Evolutionary conservation across 257 asterid genomes (phyloP), one percentile per base, ranked within the genome.

Genomic region (Primulina eburnea): DNA sequence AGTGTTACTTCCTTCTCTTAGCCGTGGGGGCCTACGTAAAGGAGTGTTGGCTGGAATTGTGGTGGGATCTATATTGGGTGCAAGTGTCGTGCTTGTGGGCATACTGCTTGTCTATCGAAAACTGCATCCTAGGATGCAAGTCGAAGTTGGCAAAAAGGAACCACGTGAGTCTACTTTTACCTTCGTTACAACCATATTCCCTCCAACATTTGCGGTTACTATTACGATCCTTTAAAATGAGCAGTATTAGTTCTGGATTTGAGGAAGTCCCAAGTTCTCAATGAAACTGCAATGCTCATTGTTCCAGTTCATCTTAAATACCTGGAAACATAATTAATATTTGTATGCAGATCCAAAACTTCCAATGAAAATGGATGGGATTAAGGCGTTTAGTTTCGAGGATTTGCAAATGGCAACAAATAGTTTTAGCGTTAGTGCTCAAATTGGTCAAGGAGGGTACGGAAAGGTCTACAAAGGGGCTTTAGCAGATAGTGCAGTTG

Each of bases 371-470:
- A 79, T 82, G 77, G 92, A 86, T 16, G 92, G 92, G 33, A 79
- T 86, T 71, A 82, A 82, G 83, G 75, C 86, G 17, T 71, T 82
- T 69, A 57, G 75, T 70, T 84, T 84, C 55, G 80, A 77, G 77
- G 88, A 75, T 12, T 40, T 86, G 82, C 77, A 61, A 59, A 52
- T 20, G 50, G 85, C 88, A 14, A 82, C 86, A 1, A 58, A 38
- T 73, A 37, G 59, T 64, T 86, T 86, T 75, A 71, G 67, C 76
- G 64, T 65, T 35, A n/a, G 73, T 26, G 57, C 79, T 73, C 84
- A 80, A 73, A 79, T 84, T 28, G 92, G 92, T 8, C 86, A 82
- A 75, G 92, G 92, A 69, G 92, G 92, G 34, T 86, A 86, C 2
- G 92, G 89, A 5, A 86, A 84, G 73, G 92, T 86, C 68, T 84